A percentile compares a stretch with the other conserved stretches of the same genome.
Conservation (phyloP, 192 early-diverging fungal genomes). For the Helicostylum pulchrum region DNA sequence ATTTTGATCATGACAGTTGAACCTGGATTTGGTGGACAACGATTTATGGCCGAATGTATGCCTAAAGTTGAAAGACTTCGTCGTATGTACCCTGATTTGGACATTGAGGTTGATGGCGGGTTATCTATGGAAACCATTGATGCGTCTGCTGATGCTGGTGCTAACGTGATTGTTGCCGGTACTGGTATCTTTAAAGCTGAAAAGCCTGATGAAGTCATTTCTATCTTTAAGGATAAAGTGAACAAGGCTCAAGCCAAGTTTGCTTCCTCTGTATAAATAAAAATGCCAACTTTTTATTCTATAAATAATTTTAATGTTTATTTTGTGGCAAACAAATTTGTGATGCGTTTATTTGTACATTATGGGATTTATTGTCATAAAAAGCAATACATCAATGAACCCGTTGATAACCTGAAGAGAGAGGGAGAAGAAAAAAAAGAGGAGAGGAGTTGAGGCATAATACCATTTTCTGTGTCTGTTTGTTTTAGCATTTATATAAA, state of each 20-base stretch:
- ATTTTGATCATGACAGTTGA: conserved; percentile 96
- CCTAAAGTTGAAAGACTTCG: conserved; percentile 78
- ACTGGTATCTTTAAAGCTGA: conserved; percentile 83
- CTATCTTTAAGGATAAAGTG: conserved; percentile 52
- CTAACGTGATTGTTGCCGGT: conserved; percentile 97
- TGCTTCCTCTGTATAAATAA: background rate
- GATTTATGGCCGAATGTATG: conserved; percentile 87
- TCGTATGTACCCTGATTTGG: conserved; percentile 71
- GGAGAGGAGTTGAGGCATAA: no score
- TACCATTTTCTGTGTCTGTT: no score
- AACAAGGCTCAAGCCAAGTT: conserved; percentile 42
- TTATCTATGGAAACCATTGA: conserved; percentile 83
- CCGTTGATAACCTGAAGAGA: no score
- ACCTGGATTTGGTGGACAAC: conserved; percentile 96
- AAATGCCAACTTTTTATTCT: no score
- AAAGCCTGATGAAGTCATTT: conserved; percentile 71
- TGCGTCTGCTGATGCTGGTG: conserved; percentile 80
- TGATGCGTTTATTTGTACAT: no score
- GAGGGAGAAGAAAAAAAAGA: no score
- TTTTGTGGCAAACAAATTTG: no score
- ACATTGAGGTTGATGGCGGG: conserved; percentile 97
- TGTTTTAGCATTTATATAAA: no score
- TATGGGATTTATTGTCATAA: no score
- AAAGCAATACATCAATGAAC: no score
- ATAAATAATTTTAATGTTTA: no score